These are phyloP conservation scores for Diaporthe sp. DNA, from an alignment of 2,329 filamentous ascomycete species.

Conservation along the genomic window DNA sequence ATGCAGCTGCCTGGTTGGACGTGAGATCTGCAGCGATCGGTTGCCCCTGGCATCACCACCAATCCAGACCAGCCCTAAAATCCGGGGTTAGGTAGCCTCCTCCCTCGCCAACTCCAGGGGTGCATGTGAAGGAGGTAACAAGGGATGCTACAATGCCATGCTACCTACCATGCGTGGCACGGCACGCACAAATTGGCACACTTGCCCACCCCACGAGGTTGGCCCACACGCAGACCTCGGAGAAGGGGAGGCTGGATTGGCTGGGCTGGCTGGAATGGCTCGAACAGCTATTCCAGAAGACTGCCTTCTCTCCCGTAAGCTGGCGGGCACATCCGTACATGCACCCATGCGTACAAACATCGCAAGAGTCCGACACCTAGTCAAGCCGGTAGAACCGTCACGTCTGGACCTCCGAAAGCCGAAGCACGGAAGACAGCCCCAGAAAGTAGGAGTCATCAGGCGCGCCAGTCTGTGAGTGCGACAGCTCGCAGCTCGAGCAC, in stretches of 20 bases:
- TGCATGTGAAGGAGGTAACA: not conserved
- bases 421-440: not conserved
- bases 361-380: not conserved
- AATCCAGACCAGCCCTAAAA: constrained; percentile 40
- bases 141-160: constrained; percentile 5
- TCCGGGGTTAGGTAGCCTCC: constrained; percentile 36
- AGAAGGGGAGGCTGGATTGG: not conserved
- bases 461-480: not conserved
- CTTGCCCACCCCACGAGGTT: not conserved
- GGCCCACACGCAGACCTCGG: not conserved
- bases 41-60: constrained; percentile 25
- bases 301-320: not conserved
- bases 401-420: not conserved
- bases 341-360: not conserved
- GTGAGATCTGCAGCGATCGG: constrained; percentile 23
- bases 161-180: not conserved
- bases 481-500: constrained; percentile 6
- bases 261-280: no score
- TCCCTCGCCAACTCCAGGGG: constrained; percentile 28
- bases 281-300: not conserved
- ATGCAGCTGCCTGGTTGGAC: constrained; percentile 22
- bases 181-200: not conserved
- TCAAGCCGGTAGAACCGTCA: not conserved
- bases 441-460: not conserved
- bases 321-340: not conserved